Percentiles rank a stretch among this genome's conserved stretches.
These are phyloP conservation scores for Ceratocystis harringtonii DNA, from an alignment of 2,329 filamentous ascomycete species.

Conservation along the genomic window DNA sequence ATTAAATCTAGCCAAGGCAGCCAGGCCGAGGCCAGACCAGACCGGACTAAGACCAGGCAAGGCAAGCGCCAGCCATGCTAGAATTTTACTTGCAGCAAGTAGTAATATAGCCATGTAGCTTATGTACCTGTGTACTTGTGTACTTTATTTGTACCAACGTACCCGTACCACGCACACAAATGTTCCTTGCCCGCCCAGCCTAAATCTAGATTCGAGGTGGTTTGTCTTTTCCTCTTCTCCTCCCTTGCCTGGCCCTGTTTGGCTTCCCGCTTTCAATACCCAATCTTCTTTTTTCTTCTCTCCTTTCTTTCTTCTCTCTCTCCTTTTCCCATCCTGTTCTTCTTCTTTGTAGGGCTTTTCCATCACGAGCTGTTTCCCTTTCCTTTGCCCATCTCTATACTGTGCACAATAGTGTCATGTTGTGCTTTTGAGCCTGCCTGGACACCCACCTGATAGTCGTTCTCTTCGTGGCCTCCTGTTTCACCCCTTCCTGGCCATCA, in stretches of 20 bases:
- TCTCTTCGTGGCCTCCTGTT: background rate
- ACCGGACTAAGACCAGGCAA: background rate
- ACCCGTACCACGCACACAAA: too few species aligned
- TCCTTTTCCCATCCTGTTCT: background rate
- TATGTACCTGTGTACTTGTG: too few species aligned
- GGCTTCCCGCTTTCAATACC: background rate
- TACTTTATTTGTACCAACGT: too few species aligned
- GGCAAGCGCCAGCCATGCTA: background rate
- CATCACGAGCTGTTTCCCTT: background rate
- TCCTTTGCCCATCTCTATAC: background rate
- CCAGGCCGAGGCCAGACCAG: background rate
- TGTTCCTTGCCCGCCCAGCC: background rate
- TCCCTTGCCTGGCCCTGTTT: background rate
- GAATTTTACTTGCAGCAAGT: background rate
- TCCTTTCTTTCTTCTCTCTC: background rate
- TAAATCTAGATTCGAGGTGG: background rate
- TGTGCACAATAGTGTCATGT: background rate
- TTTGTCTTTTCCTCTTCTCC: background rate
- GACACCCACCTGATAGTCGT: background rate
- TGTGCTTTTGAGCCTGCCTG: background rate
- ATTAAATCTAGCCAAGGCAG: background rate
- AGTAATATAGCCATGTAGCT: background rate
- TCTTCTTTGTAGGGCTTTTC: background rate
- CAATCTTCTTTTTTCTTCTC: background rate
- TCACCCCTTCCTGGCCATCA: background rate